Percentiles rank a stretch among this genome's conserved stretches.
Evolutionary conservation across 192 early-diverging fungal species (phyloP).

Genomic region (Backusella psychrophila): DNA sequence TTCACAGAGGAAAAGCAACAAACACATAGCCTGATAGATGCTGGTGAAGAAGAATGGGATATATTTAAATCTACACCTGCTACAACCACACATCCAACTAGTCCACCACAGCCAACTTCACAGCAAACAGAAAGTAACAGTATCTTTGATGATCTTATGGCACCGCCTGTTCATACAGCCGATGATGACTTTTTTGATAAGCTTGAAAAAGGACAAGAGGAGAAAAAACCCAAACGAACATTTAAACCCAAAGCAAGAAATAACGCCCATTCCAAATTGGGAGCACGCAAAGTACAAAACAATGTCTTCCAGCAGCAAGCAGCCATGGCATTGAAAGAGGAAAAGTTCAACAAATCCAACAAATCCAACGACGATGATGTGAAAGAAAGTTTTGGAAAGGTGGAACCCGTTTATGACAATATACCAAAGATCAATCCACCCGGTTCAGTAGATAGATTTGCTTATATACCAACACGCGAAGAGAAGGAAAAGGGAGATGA

Average conservation of each 20-base stretch:
- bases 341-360: not conserved
- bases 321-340: not conserved
- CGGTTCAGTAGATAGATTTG: not conserved
- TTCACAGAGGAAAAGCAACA: not conserved
- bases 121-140: not conserved
- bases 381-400: not conserved
- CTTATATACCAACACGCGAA: not conserved
- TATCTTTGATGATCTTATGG: not conserved
- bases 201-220: not conserved
- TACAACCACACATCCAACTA: not conserved
- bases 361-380: not conserved
- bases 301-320: slow-evolving; percentile 9
- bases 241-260: slow-evolving; percentile 4
- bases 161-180: not conserved
- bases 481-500: not conserved
- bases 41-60: not conserved
- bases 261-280: not conserved
- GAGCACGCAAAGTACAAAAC: slow-evolving; percentile 4
- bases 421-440: slow-evolving; percentile 4
- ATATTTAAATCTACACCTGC: not conserved
- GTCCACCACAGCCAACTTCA: not conserved
- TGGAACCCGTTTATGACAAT: not conserved
- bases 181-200: slow-evolving; percentile 14
- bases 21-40: not conserved
- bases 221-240: not conserved